Evolutionary conservation across 495 filamentous ascomycete species (phyloP).

Genomic region (Pseudomonodictys pantanalensis): DNA sequence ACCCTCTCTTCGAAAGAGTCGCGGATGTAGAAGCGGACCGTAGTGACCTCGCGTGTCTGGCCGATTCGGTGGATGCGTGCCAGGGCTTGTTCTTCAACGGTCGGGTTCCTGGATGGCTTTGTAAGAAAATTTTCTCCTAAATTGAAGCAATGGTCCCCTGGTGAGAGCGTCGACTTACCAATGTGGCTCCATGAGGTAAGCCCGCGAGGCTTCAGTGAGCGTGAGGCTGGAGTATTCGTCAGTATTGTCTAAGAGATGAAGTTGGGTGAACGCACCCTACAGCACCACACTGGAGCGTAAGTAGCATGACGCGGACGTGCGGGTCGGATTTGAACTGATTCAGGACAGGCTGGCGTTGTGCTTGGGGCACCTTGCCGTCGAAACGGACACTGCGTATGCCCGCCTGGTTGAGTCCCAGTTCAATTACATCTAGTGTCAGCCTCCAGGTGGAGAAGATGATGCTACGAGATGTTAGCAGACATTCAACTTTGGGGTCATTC

Average conservation of each 20-base stretch:
- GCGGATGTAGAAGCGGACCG: slow-evolving; percentile 24
- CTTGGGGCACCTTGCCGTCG: slow-evolving; percentile 45
- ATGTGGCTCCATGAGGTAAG: slow-evolving; percentile 30
- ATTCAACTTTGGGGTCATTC: not conserved
- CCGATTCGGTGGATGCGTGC: slow-evolving; percentile 27
- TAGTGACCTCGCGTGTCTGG: slow-evolving; percentile 21
- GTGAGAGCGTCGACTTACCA: not conserved
- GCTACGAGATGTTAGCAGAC: not conserved
- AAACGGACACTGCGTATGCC: slow-evolving; percentile 40
- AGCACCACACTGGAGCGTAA: slow-evolving; percentile 21
- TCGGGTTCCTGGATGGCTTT: slow-evolving; percentile 15
- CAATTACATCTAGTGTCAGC: slow-evolving; percentile 45
- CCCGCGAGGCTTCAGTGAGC: slow-evolving; percentile 26
- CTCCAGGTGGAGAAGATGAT: slow-evolving; percentile 51
- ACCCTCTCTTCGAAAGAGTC: slow-evolving; percentile 22
- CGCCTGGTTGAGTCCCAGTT: slow-evolving; percentile 38
- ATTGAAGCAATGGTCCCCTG: not conserved
- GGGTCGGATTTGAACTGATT: slow-evolving; percentile 22
- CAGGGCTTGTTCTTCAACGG: slow-evolving; percentile 28
- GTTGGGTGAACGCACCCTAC: not conserved
- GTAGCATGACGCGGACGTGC: slow-evolving; percentile 17
- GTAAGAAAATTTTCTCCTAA: not conserved
- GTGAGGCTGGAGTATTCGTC: not conserved
- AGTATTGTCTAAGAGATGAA: not conserved
- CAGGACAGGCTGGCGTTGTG: slow-evolving; percentile 7